Evolutionary conservation across 2,329 filamentous ascomycete species (phyloP), one percentile per base, ranked within the genome.

Genomic region (Colletotrichum zoysiae): DNA sequence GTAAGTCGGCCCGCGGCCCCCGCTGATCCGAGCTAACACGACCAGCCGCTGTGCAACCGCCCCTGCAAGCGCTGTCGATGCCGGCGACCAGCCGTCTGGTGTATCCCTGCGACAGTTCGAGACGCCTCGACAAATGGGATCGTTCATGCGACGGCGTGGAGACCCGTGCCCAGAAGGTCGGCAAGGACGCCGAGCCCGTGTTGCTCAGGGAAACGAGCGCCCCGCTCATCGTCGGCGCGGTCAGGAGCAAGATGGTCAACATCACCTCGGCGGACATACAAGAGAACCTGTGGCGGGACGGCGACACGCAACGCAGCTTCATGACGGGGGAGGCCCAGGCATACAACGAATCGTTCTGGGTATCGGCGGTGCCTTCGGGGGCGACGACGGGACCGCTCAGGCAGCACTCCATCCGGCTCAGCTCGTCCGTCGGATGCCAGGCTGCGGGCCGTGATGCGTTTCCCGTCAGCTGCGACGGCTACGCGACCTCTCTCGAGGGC

Each of bases 321-420:
- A n/a, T 55, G 38, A 65, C 60, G 2, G 70, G 70, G 7, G 26
- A 53, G 23, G 30, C 65, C 3, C 70, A 69, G n/a, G 65, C 51
- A 7, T 74, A 59, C 33, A 44, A 73, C 42, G 65, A 66, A 14
- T 44, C 70, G 5, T 74, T 73, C 57, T 74, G 72, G 72, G 72
- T 65, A 3, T 74, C 72, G 8, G 60, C 72, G 7, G 50, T 73
- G 16, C 65, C 72, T 6, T 58, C 69, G 3, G 70, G 65, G 2
- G 59, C 38, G 30, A 70, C 65, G 12, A 74, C 72, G 16, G 72
- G 70, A 12, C 68, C 63, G 11, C 70, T 73, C 30, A 61, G 69
- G 33, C 70, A 73, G 23, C 72, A 73, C 61, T 73, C 72, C 1
- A 65, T 74, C 40, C 59, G 72, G 26, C 33, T 74, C 42, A 74